phyloP scores from a whole-genome alignment of 2,329 filamentous ascomycete species.

The Biscogniauxia marginata region DNA sequence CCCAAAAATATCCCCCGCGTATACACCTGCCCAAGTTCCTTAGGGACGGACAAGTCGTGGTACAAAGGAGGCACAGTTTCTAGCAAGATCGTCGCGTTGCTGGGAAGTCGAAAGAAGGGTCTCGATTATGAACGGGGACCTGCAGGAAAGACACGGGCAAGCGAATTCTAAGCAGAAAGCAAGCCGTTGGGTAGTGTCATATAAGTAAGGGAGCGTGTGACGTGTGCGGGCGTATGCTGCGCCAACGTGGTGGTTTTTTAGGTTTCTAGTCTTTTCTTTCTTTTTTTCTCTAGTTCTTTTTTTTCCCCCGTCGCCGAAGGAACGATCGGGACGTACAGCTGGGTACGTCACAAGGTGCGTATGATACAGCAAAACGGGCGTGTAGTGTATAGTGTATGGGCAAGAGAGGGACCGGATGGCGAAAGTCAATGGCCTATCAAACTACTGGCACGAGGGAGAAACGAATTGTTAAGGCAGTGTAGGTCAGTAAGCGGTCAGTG shows the following conservation, averaged over 20 bases:
- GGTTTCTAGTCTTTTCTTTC: neutral
- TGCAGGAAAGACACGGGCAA: slow-evolving; percentile 8
- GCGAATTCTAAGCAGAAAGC: neutral
- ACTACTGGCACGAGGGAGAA: neutral
- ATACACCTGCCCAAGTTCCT: slow-evolving; percentile 9
- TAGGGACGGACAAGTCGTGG: slow-evolving; percentile 4
- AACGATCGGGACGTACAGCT: neutral
- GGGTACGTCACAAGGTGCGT: neutral
- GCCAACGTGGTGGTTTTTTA: neutral
- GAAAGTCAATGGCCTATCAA: neutral
- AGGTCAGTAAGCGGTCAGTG: neutral
- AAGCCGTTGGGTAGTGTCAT: neutral
- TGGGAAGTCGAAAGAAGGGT: slow-evolving; percentile 20
- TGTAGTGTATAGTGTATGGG: neutral
- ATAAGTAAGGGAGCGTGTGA: neutral
- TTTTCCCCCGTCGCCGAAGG: neutral
- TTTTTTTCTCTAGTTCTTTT: neutral
- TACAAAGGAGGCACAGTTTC: slow-evolving; percentile 16
- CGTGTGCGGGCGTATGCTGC: neutral
- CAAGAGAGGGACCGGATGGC: neutral
- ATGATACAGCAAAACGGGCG: too few species aligned
- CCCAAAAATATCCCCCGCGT: slow-evolving; percentile 9
- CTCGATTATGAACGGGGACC: slow-evolving; percentile 18
- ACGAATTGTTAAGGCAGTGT: neutral
- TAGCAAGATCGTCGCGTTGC: slow-evolving; percentile 20